Conservation (phyloP, 805 yeast genomes). For the Naumovozyma baii region DNA sequence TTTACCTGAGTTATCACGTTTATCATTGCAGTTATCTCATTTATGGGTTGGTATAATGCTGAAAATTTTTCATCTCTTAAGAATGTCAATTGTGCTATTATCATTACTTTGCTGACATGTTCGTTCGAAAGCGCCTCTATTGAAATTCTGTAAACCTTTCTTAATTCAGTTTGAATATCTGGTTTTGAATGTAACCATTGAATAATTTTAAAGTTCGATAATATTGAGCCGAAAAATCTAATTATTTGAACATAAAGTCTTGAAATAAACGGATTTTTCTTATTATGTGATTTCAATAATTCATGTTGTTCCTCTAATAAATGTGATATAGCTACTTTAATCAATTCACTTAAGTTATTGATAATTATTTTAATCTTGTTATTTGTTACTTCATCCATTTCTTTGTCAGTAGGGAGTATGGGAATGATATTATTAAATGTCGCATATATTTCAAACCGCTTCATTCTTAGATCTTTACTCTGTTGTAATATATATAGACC, state of each 20-base stretch:
- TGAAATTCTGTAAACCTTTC: conserved; percentile 10
- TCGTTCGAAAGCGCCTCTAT: conserved; percentile 15
- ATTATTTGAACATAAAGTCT: conserved; percentile 27
- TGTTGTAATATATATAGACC: conserved; percentile 16
- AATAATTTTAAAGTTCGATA: conserved; percentile 20
- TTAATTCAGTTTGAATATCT: conserved; percentile 8
- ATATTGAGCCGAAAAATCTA: conserved; percentile 16
- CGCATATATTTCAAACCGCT: conserved; percentile 26
- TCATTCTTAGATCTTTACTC: conserved; percentile 1
- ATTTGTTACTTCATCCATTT: conserved; percentile 7
- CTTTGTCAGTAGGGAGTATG: conserved; percentile 2
- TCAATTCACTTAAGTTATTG: conserved; percentile 10
- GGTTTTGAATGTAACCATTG: conserved; percentile 8
- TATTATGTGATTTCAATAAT: conserved; percentile 7
- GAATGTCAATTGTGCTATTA: conserved; percentile 19
- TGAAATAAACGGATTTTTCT: conserved; percentile 23
- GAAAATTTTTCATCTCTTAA: conserved; percentile 23
- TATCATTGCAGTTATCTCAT: conserved; percentile 11
- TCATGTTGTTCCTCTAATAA: conserved; percentile 12
- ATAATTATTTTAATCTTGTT: conserved; percentile 13
- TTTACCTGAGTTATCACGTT: conserved; percentile 12
- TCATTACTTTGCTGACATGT: conserved; percentile 21
- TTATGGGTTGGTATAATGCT: conserved; percentile 6
- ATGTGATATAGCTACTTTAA: conserved; percentile 11
- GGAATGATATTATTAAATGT: conserved; percentile 26